These are phyloP conservation scores for Stagonosporopsis vannaccii DNA, from an alignment of 2,329 filamentous ascomycete genomes.

Conservation along the genomic window DNA sequence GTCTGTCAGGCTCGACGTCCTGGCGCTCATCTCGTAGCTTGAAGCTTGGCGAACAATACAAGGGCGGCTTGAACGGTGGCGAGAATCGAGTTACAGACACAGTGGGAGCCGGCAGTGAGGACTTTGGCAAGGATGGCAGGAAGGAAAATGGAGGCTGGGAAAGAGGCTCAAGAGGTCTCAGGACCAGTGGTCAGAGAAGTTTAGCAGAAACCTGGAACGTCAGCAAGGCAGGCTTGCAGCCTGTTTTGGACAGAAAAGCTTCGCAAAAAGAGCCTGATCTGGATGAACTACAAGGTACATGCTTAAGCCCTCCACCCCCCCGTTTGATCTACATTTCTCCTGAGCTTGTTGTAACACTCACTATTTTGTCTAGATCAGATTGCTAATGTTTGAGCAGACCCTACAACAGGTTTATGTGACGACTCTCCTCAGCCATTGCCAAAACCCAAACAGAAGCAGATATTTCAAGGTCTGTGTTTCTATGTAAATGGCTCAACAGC, in stretches of 20 bases:
- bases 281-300: conserved; percentile 14
- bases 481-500: conserved; percentile 90
- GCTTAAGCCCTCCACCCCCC: too few relatives aligned
- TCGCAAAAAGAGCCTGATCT: background rate
- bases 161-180: conserved; percentile 56
- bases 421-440: conserved; percentile 1
- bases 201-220: conserved; percentile 38
- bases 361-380: background rate
- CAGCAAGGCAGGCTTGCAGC: conserved; percentile 27
- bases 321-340: background rate
- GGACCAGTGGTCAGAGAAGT: conserved; percentile 54
- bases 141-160: conserved; percentile 62
- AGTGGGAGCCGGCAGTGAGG: conserved; percentile 68
- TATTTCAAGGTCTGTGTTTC: conserved; percentile 76
- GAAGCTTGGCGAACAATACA: conserved; percentile 76
- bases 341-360: background rate
- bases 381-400: conserved; percentile 4
- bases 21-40: conserved; percentile 75
- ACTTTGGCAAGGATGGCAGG: conserved; percentile 60
- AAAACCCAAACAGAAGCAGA: conserved; percentile 43
- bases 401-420: background rate
- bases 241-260: conserved; percentile 10
- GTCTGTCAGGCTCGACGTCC: conserved; percentile 65
- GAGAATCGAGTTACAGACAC: conserved; percentile 68
- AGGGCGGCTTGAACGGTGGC: conserved; percentile 62